A percentile compares a stretch with the other conserved stretches of the same genome.
Evolutionary conservation across 805 yeast genomes (phyloP).

Genomic region (Candida vartiovaarae): DNA sequence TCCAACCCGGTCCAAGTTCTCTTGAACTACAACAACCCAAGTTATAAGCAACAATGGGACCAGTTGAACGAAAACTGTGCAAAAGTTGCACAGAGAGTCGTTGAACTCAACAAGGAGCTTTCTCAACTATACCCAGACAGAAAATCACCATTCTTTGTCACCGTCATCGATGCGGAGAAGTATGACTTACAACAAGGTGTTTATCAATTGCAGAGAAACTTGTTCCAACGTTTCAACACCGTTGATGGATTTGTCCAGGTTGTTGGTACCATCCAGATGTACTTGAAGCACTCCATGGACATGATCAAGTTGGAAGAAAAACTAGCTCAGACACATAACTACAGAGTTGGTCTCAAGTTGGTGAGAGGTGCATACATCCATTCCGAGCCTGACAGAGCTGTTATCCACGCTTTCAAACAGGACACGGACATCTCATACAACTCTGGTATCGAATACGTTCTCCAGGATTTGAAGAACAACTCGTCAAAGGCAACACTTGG

Average conservation of each 20-base stretch:
- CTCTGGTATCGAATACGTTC: slow-evolving; percentile 54
- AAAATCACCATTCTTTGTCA: slow-evolving; percentile 62
- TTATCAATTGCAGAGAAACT: slow-evolving; percentile 77
- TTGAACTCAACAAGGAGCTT: slow-evolving; percentile 43
- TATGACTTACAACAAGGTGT: slow-evolving; percentile 86
- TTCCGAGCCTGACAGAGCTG: slow-evolving; percentile 68
- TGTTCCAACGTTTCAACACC: slow-evolving; percentile 68
- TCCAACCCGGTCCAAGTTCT: slow-evolving; percentile 70
- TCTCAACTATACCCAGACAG: slow-evolving; percentile 53
- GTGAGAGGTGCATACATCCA: slow-evolving; percentile 96
- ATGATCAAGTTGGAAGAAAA: slow-evolving; percentile 56
- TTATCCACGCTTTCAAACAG: slow-evolving; percentile 68
- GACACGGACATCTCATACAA: slow-evolving; percentile 80
- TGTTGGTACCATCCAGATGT: slow-evolving; percentile 92
- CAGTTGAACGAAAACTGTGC: slow-evolving; percentile 60
- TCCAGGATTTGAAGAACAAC: slow-evolving; percentile 40
- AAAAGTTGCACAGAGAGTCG: slow-evolving; percentile 50
- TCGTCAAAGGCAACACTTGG: slow-evolving; percentile 48
- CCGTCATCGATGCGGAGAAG: slow-evolving; percentile 89
- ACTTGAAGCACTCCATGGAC: slow-evolving; percentile 62
- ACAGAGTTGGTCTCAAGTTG: slow-evolving; percentile 78
- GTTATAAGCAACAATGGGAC: slow-evolving; percentile 44
- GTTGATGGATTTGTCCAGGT: slow-evolving; percentile 50
- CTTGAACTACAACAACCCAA: slow-evolving; percentile 50
- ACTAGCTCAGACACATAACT: slow-evolving; percentile 52